phyloP scores from a whole-genome alignment of 2,329 filamentous ascomycete genomes.

The Neonectria punicea region DNA sequence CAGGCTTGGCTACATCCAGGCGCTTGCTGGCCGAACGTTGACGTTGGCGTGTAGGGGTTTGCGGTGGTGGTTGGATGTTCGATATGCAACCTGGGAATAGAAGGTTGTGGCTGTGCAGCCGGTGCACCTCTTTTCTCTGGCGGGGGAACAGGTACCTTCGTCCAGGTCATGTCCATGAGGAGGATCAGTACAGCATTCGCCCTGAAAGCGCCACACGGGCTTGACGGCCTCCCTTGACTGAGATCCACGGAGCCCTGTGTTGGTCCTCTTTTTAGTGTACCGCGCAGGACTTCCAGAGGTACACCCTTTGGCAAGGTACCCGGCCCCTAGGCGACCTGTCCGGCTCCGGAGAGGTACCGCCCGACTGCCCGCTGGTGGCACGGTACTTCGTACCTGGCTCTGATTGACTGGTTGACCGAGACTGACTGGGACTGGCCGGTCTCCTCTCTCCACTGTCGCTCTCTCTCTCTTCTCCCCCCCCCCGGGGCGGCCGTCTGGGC shows the following conservation, averaged over 20 bases:
- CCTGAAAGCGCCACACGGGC: neutral
- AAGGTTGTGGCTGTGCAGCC: conserved; percentile 16
- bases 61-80: neutral
- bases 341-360: conserved; percentile 16
- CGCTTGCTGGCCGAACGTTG: neutral
- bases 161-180: no score
- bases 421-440: conserved; percentile 1
- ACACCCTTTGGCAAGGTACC: conserved; percentile 3
- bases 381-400: conserved; percentile 23
- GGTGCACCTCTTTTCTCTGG: neutral
- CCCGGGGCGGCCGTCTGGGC: conserved; percentile 18
- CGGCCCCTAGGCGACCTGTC: conserved; percentile 20
- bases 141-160: neutral
- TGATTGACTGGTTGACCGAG: conserved; percentile 10
- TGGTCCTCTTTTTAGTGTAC: neutral
- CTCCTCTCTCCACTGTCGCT: conserved; percentile 1
- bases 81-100: neutral
- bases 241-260: neutral
- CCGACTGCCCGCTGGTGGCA: conserved; percentile 12
- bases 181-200: no score
- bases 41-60: neutral
- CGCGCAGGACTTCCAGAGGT: neutral
- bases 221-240: neutral
- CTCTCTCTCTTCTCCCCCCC: neutral
- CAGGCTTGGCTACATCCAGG: neutral